These are phyloP conservation scores for Pueraria montana DNA, from an alignment of 306 rosid species.

Conservation along the genomic window DNA sequence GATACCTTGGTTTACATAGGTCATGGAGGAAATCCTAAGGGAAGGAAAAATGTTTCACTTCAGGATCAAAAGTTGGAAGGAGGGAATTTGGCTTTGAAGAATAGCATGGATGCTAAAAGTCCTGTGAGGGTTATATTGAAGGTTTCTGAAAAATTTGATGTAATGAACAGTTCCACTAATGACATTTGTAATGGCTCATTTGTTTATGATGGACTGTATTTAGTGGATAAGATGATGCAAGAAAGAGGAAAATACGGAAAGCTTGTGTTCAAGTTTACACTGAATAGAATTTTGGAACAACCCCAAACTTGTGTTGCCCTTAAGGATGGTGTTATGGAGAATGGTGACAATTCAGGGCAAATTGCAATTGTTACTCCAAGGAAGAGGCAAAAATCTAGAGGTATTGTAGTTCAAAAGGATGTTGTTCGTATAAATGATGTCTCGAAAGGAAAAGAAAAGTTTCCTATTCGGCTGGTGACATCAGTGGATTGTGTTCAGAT, in stretches of 20 bases:
- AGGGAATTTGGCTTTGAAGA: constrained; percentile 65
- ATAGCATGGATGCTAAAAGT: constrained; percentile 44
- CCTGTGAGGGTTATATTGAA: constrained; percentile 60
- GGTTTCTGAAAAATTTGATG: no score
- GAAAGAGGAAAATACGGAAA: constrained; percentile 51
- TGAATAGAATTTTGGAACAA: constrained; percentile 42
- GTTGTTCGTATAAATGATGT: constrained; percentile 44
- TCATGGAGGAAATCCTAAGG: constrained; percentile 55
- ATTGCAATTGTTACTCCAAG: not conserved
- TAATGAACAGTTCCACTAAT: no score
- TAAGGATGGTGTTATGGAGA: not conserved
- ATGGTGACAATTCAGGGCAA: not conserved
- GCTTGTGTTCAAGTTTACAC: constrained; percentile 49
- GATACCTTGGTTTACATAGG: constrained; percentile 51
- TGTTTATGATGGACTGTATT: constrained; percentile 57
- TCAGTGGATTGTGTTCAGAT: not conserved
- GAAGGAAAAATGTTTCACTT: not conserved
- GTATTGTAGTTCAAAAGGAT: not conserved
- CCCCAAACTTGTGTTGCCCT: not conserved
- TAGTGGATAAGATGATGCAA: constrained; percentile 30
- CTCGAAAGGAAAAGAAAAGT: constrained; percentile 52
- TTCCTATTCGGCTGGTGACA: constrained; percentile 45
- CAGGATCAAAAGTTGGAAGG: constrained; percentile 51
- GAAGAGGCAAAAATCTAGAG: not conserved
- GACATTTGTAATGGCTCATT: not conserved